Base-by-base conservation (phyloP, 208 protist species). In the Naegleria gruberi region DNA sequence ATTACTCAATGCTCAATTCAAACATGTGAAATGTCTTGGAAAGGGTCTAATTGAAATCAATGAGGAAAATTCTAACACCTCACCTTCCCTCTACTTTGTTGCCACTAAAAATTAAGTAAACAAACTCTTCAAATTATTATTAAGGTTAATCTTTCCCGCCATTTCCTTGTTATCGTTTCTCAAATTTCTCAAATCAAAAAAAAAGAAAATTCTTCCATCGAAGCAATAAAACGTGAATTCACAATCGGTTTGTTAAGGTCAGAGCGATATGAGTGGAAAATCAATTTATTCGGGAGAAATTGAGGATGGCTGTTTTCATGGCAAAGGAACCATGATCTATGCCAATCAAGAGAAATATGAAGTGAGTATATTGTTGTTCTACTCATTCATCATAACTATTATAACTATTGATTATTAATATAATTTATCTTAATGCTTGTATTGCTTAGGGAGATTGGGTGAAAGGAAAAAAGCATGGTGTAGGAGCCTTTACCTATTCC, bases 231-330 rank as follows among this genome's bases (percentile, higher is more conserved):
- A n/a, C n/a, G n/a, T n/a, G n/a, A n/a, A n/a, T n/a, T n/a, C n/a
- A n/a, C n/a, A n/a, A n/a, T n/a, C n/a, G n/a, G n/a, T n/a, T n/a
- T n/a, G n/a, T n/a, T n/a, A n/a, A n/a, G n/a, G n/a, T n/a, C n/a
- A n/a, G n/a, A n/a, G 6, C 6, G 17, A 8, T 7, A 77, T 0
- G 19, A 37, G 2, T 7, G n/a, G 26, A 5, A 82, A 44, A 90
- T 97, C 98, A 95, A 97, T 98, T 91, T 98, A 98, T 94, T 96
- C 96, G 51, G 97, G 97, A 82, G 96, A 98, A 87, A 98, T 98
- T 92, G 97, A 98, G 90, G 97, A 97, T 90, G 97, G 97, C 90
- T 95, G 97, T 93, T 98, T 98, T 97, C 97, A 98, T 92, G 97
- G 97, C 92, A 96, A 94, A 42, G 97, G 97, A 40, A 96, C 94